Percentiles rank a stretch among this genome's conserved stretches.
Evolutionary conservation across 352 stramenopile species (phyloP).

Genomic region (Phytophthora pinifolia): DNA sequence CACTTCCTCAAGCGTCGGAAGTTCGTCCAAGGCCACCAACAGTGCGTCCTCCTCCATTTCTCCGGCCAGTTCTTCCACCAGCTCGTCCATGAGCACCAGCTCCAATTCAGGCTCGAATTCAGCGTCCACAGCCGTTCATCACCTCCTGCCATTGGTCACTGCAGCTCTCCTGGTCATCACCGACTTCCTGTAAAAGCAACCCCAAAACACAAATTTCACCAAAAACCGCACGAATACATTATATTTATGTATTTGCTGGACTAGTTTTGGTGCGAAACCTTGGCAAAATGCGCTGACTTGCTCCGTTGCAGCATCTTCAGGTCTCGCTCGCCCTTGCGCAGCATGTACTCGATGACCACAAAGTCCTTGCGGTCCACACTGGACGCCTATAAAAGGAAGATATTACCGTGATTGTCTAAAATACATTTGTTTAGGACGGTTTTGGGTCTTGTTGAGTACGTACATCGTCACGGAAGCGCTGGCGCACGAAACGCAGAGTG

Average conservation of each 20-base stretch:
- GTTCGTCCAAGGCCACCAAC: conserved; percentile 2
- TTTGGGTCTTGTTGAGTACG: conserved; percentile 4
- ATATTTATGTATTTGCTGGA: not conserved
- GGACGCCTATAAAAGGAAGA: conserved; percentile 28
- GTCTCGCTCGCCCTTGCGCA: conserved; percentile 84
- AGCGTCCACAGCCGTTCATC: conserved; percentile 1
- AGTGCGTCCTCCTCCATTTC: conserved; percentile 7
- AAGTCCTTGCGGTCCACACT: conserved; percentile 77
- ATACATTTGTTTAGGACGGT: not conserved
- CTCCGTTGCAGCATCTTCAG: conserved; percentile 77
- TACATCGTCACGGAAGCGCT: conserved; percentile 79
- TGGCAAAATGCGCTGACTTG: conserved; percentile 61
- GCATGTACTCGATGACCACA: conserved; percentile 79
- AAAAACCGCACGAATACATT: not conserved
- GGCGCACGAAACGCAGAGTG: conserved; percentile 55
- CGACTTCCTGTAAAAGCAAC: conserved; percentile 2
- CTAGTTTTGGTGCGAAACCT: conserved; percentile 31
- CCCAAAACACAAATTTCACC: not conserved
- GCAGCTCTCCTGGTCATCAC: not conserved
- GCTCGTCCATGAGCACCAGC: conserved; percentile 1
- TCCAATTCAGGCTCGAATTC: conserved; percentile 10
- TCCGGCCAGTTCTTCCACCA: not conserved
- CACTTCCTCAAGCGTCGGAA: not conserved
- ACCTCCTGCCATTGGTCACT: not conserved
- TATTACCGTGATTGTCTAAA: not conserved